Conservation (phyloP, 768 basidiomycete species). For the Boletales sp. region DNA sequence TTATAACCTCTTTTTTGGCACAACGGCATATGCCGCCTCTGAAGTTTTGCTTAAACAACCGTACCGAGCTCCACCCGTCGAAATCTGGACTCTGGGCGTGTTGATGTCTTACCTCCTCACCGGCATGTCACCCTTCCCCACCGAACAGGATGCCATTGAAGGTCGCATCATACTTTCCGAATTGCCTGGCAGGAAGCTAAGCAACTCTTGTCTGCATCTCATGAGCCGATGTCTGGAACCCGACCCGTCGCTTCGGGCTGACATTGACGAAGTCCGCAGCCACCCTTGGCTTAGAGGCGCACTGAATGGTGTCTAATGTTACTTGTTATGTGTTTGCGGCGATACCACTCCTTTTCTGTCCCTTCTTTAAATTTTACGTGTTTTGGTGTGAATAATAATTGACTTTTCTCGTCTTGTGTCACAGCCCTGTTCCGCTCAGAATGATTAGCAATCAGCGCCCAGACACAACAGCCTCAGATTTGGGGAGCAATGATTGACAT, state of each 20-base stretch:
- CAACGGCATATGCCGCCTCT: constrained; percentile 92
- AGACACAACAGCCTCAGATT: too few species aligned
- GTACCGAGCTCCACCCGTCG: constrained; percentile 91
- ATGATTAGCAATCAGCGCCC: background rate
- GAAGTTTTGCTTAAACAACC: constrained; percentile 86
- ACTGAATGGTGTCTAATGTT: constrained; percentile 16
- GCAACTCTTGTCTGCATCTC: constrained; percentile 53
- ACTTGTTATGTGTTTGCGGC: background rate
- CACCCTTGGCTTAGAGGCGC: constrained; percentile 72
- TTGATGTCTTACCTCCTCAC: constrained; percentile 93
- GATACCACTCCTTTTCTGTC: constrained; percentile 9
- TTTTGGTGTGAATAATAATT: constrained; percentile 7
- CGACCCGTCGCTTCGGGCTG: constrained; percentile 75
- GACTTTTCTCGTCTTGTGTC: constrained; percentile 12
- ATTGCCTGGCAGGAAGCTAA: constrained; percentile 34
- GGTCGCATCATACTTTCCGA: constrained; percentile 57
- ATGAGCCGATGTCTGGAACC: constrained; percentile 81
- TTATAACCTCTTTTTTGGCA: constrained; percentile 85
- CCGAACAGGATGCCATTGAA: constrained; percentile 72
- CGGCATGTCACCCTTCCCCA: constrained; percentile 90
- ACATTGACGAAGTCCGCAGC: constrained; percentile 74
- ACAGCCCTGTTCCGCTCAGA: background rate
- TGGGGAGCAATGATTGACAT: too few species aligned
- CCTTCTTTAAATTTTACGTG: constrained; percentile 2
- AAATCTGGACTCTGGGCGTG: constrained; percentile 95